These are phyloP conservation scores for Coriaria nepalensis DNA, from an alignment of 306 rosid genomes.

Conservation along the genomic window DNA sequence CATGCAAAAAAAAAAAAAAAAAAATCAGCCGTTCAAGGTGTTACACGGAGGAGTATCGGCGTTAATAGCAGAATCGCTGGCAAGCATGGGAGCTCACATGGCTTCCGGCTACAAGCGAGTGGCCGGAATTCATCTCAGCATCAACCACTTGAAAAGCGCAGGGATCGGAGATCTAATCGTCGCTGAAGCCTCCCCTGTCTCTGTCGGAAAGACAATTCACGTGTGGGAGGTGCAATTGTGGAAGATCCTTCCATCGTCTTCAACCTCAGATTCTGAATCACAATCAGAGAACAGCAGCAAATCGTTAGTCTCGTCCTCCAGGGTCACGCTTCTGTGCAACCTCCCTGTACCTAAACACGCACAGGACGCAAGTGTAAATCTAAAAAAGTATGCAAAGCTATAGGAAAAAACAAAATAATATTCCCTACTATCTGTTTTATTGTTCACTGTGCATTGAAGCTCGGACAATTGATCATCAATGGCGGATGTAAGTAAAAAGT, in stretches of 20 bases:
- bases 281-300: too few relatives aligned
- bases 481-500: too few relatives aligned
- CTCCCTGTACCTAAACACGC: conserved; percentile 63
- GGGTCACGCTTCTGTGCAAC: conserved; percentile 62
- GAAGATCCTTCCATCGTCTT: conserved; percentile 63
- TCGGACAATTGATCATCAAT: too few relatives aligned
- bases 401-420: too few relatives aligned
- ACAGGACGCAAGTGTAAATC: conserved; percentile 29
- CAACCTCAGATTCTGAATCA: conserved; percentile 33
- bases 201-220: conserved; percentile 64
- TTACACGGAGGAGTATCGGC: conserved; percentile 98
- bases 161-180: conserved; percentile 47
- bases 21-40: conserved; percentile 85
- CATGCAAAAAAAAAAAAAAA: neutral
- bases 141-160: conserved; percentile 67
- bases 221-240: conserved; percentile 73
- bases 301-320: conserved; percentile 47
- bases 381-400: conserved; percentile 50
- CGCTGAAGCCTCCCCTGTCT: conserved; percentile 63
- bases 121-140: conserved; percentile 86
- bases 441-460: too few relatives aligned
- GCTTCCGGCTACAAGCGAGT: conserved; percentile 72
- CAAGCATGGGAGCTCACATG: conserved; percentile 52
- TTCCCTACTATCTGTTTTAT: too few relatives aligned
- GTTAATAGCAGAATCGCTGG: conserved; percentile 65